Conservation (phyloP, 495 filamentous ascomycete genomes). For the Jackrogersella multiformis region DNA sequence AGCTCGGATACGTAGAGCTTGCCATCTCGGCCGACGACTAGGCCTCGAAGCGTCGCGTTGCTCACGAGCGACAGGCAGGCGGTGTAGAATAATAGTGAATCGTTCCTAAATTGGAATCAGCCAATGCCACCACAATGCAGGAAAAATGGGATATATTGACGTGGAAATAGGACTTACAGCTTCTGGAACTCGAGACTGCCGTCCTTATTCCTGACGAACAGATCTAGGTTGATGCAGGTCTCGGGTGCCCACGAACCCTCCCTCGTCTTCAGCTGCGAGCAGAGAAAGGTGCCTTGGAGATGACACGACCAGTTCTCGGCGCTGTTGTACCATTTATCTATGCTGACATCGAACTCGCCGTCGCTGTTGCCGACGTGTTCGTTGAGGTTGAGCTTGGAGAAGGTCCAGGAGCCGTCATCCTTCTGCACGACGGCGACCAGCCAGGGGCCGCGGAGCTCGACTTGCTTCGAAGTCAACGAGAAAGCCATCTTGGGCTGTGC, state of each 20-base stretch:
- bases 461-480: conserved; percentile 33
- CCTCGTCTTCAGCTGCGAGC: conserved; percentile 16
- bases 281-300: conserved; percentile 21
- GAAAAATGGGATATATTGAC: not conserved
- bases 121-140: not conserved
- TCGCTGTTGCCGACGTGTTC: conserved; percentile 36
- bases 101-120: conserved; percentile 20
- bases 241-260: conserved; percentile 19
- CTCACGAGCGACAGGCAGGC: conserved; percentile 20
- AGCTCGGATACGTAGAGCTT: conserved; percentile 27
- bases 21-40: conserved; percentile 32
- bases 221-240: conserved; percentile 29
- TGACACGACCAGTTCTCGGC: conserved; percentile 31
- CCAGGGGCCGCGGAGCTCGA: conserved; percentile 33
- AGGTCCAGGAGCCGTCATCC: conserved; percentile 28
- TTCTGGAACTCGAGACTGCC: conserved; percentile 32
- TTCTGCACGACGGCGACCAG: conserved; percentile 26
- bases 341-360: conserved; percentile 24
- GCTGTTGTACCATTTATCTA: conserved; percentile 23
- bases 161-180: conserved; percentile 12
- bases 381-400: conserved; percentile 31
- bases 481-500: conserved; percentile 29
- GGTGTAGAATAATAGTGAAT: conserved; percentile 30
- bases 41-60: conserved; percentile 11
- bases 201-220: conserved; percentile 34